These are phyloP conservation scores for Syzygium syzygioides DNA, from an alignment of 441 rosid species.

Conservation along the genomic window DNA sequence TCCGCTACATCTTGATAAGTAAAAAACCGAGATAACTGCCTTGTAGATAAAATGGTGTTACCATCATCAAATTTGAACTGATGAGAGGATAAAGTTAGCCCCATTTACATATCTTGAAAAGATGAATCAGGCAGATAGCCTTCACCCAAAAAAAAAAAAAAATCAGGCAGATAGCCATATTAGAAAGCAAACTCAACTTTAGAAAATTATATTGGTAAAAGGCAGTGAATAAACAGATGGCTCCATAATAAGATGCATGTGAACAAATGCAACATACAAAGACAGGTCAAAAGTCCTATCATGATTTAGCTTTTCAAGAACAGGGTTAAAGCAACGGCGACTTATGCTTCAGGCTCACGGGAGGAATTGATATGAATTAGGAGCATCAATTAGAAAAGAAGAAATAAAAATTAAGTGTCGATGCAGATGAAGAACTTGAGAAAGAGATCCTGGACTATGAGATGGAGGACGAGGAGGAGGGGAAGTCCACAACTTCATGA, in stretches of 20 bases:
- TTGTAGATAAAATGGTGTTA: not conserved
- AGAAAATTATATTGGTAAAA: not conserved
- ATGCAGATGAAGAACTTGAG: not conserved
- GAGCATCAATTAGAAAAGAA: not conserved
- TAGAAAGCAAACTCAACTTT: not conserved
- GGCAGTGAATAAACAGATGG: not conserved
- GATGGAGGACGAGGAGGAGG: not conserved
- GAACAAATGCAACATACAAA: not conserved
- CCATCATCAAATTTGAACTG: not conserved
- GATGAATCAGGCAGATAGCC: not conserved
- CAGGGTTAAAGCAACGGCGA: not conserved
- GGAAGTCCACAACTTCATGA: not conserved
- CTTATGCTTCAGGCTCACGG: not conserved
- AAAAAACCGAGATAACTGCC: not conserved
- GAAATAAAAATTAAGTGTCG: not conserved
- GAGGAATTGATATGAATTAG: not conserved
- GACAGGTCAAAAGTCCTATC: not conserved
- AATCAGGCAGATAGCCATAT: not conserved
- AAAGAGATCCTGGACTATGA: not conserved
- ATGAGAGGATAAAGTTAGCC: not conserved
- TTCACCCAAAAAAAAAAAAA: too few species aligned
- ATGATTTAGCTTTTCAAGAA: not conserved
- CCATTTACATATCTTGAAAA: not conserved
- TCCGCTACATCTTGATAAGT: not conserved
- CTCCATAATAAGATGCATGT: not conserved